Evolutionary conservation across 495 filamentous ascomycete genomes (phyloP).

Genomic region (Talaromyces thailandensis): DNA sequence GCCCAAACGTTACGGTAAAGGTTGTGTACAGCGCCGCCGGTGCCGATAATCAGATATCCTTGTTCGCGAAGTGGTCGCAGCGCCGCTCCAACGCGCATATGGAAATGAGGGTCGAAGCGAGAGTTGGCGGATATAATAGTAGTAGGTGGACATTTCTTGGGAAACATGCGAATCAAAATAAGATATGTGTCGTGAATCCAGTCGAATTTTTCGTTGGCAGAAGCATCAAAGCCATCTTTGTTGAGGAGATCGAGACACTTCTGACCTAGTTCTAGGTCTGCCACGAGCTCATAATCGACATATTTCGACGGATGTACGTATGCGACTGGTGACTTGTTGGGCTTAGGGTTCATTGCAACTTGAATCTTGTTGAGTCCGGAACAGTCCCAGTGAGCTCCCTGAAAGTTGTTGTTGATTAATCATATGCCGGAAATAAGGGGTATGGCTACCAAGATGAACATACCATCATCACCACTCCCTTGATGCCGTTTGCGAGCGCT

Average conservation of each 20-base stretch:
- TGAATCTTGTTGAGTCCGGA: slow-evolving; percentile 34
- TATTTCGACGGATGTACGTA: slow-evolving; percentile 53
- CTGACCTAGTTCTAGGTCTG: slow-evolving; percentile 39
- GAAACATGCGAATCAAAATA: slow-evolving; percentile 57
- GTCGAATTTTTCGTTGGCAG: slow-evolving; percentile 41
- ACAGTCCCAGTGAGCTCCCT: slow-evolving; percentile 56
- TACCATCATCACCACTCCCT: slow-evolving; percentile 57
- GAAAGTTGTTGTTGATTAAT: neutral
- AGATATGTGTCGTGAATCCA: slow-evolving; percentile 61
- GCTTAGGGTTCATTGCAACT: slow-evolving; percentile 46
- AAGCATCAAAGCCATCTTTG: slow-evolving; percentile 39
- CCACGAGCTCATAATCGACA: slow-evolving; percentile 43
- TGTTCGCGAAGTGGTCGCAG: slow-evolving; percentile 41
- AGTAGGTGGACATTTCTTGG: slow-evolving; percentile 43
- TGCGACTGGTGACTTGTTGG: slow-evolving; percentile 45
- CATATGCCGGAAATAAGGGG: neutral
- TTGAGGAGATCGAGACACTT: slow-evolving; percentile 35
- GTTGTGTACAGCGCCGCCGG: slow-evolving; percentile 55
- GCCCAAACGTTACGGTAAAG: slow-evolving; percentile 54
- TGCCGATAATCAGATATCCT: slow-evolving; percentile 47
- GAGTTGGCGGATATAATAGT: slow-evolving; percentile 50
- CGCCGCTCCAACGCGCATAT: slow-evolving; percentile 43
- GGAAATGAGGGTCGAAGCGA: slow-evolving; percentile 52
- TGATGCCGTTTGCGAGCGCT: slow-evolving; percentile 44
- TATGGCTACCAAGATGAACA: neutral